phyloP scores from a whole-genome alignment of 768 basidiomycete species.

The Boletellus ananiceps region DNA sequence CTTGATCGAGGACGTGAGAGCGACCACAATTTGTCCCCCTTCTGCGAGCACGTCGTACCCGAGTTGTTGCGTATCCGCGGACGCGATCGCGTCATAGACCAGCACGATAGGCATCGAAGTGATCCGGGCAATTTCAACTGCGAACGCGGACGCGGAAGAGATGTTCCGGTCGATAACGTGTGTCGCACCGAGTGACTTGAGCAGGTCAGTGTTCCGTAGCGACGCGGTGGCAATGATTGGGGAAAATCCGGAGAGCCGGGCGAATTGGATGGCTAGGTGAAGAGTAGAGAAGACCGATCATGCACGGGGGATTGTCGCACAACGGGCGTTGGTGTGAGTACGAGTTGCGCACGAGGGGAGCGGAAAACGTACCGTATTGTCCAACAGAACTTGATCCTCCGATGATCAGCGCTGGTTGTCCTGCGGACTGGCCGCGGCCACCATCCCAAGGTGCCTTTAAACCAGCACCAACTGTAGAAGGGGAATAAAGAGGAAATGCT shows the following conservation, averaged over 20 bases:
- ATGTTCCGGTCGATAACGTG: slow-evolving; percentile 33
- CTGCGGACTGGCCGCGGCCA: slow-evolving; percentile 27
- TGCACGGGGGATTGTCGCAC: too few species aligned
- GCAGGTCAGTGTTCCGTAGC: slow-evolving; percentile 27
- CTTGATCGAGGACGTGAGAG: slow-evolving; percentile 7
- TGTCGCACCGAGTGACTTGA: slow-evolving; percentile 36
- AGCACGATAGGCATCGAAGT: slow-evolving; percentile 9
- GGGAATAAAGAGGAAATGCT: slow-evolving; percentile 30
- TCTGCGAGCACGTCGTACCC: slow-evolving; percentile 12
- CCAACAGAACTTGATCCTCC: slow-evolving; percentile 38
- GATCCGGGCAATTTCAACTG: slow-evolving; percentile 14
- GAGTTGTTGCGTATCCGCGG: slow-evolving; percentile 29
- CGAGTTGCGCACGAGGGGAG: neutral
- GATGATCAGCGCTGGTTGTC: slow-evolving; percentile 34
- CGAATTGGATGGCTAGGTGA: slow-evolving; percentile 32
- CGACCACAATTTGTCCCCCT: slow-evolving; percentile 28
- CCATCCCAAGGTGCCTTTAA: slow-evolving; percentile 34
- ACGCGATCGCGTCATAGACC: slow-evolving; percentile 26
- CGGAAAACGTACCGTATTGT: slow-evolving; percentile 30
- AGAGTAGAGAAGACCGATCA: too few species aligned
- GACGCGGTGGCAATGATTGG: slow-evolving; percentile 41
- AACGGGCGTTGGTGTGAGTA: too few species aligned
- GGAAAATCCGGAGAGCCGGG: slow-evolving; percentile 32
- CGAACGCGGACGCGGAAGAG: slow-evolving; percentile 5
- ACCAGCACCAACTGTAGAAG: slow-evolving; percentile 24